Evolutionary conservation across 192 early-diverging fungal genomes (phyloP), one percentile per base, ranked within the genome.

Genomic region (Backusella mclennaniae): DNA sequence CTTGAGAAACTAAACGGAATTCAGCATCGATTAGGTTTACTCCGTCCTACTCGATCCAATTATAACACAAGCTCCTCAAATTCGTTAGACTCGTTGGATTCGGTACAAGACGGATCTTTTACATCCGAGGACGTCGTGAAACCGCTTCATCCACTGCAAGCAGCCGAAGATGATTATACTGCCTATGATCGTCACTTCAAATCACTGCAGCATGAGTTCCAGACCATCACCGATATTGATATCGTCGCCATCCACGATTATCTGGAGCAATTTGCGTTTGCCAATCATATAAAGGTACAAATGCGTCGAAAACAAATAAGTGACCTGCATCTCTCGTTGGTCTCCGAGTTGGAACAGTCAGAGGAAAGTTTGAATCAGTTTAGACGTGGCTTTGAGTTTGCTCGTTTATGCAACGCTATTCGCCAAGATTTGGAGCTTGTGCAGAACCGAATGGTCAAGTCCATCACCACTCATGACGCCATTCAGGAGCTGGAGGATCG

Each of bases 371-470:
- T 74, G 6, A 35, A n/a, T 3, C 31, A 56, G 5, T 74, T 74
- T 39, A 36, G 73, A 1, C 53, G 73, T 0, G 73, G 73, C 14
- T 74, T 66, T 66, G 15, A 23, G 0, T 74, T 74, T 74, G 73
- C 35, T 1, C 39, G 73, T 17, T 3, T 39, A 8, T 74, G 73
- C n/a, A 59, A 21, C 4, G 31, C 49, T 0, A 74, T 74, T 66
- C 52, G 73, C 4, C 49, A 56, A 26, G 79, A 76, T 21, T 31
- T 80, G 17, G 79, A 76, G 56, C 52, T 73, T 21, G 74, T 80
- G 8, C 79, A 80, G 53, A 66, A 66, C 38, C 53, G 76, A 39
- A 80, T 80, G 79, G 53, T 80, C 17, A 80, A 76, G 35, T 69
- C 74, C 7, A 80, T 68, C 15, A 80, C 74, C 5, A 80, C 79